Conservation (phyloP, 1,139 yeast genomes). For the Kodamaea suecica region DNA sequence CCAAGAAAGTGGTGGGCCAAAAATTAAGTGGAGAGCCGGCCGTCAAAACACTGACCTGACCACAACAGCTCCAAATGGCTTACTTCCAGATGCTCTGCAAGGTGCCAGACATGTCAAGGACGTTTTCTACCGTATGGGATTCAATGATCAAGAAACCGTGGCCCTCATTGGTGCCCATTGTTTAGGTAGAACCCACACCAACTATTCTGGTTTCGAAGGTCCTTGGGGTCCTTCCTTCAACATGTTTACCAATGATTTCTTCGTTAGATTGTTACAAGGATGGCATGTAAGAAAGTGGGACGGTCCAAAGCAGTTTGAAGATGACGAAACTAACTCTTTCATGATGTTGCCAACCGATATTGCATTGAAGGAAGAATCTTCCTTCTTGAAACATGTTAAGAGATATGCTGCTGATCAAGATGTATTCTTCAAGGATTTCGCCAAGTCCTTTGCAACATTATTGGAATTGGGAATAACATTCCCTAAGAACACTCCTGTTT, state of each 20-base stretch:
- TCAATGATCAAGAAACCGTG: conserved; percentile 79
- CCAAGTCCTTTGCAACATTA: conserved; percentile 64
- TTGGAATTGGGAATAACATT: conserved; percentile 72
- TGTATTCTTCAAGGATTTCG: conserved; percentile 68
- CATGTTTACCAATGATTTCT: conserved; percentile 80
- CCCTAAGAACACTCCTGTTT: conserved; percentile 45
- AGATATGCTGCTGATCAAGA: conserved; percentile 70
- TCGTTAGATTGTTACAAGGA: conserved; percentile 63
- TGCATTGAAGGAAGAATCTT: conserved; percentile 65
- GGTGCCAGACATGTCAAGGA: conserved; percentile 68
- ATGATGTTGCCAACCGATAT: conserved; percentile 92
- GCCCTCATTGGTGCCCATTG: conserved; percentile 88
- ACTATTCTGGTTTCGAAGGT: conserved; percentile 76
- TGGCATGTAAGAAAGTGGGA: conserved; percentile 80
- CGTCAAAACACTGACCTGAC: conserved; percentile 51
- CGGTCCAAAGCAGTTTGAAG: conserved; percentile 75
- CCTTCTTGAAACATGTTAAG: conserved; percentile 63
- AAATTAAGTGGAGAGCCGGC: conserved; percentile 84
- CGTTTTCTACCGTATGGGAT: conserved; percentile 65
- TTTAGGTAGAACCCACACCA: conserved; percentile 71
- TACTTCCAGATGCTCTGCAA: conserved; percentile 76
- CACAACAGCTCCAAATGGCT: conserved; percentile 61
- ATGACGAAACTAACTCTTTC: conserved; percentile 64
- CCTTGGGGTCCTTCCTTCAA: conserved; percentile 95
- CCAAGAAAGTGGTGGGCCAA: conserved; percentile 87